These are phyloP conservation scores for Geosmithia morbida DNA, from an alignment of 2,329 filamentous ascomycete genomes.

Conservation along the genomic window DNA sequence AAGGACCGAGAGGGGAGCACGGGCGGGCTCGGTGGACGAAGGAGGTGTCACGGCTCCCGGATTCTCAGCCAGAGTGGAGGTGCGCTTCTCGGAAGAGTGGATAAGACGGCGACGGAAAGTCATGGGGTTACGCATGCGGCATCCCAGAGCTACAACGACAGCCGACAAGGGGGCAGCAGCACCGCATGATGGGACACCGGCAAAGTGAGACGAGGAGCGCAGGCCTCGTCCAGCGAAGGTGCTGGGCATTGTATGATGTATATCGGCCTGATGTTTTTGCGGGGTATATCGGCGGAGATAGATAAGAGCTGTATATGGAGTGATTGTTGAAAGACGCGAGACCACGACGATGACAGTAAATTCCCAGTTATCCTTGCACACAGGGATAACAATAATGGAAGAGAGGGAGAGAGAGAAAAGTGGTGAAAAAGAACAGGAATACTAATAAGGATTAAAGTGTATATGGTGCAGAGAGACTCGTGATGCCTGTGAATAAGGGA, in stretches of 20 bases:
- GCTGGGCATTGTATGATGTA: background rate
- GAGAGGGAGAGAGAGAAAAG: too few species aligned
- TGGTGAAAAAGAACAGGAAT: too few species aligned
- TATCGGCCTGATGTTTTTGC: background rate
- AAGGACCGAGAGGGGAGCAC: slow-evolving; percentile 47
- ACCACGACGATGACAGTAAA: background rate
- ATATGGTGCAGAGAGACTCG: background rate
- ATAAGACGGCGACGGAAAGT: slow-evolving; percentile 12
- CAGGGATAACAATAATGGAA: too few species aligned
- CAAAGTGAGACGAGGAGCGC: background rate
- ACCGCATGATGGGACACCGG: background rate
- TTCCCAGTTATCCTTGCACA: too few species aligned
- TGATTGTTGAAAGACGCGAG: background rate
- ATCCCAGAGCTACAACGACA: background rate
- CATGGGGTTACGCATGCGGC: background rate
- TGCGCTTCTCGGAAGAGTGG: slow-evolving; percentile 21
- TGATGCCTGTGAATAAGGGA: background rate
- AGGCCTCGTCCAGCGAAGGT: background rate
- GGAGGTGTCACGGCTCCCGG: slow-evolving; percentile 15
- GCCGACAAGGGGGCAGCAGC: background rate
- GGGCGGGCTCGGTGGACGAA: slow-evolving; percentile 9
- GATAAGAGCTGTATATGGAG: background rate
- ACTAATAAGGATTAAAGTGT: background rate
- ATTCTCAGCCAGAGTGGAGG: slow-evolving; percentile 17
- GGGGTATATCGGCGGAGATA: background rate